Conservation (phyloP, 441 rosid genomes). For the Mallotus japonicus region DNA sequence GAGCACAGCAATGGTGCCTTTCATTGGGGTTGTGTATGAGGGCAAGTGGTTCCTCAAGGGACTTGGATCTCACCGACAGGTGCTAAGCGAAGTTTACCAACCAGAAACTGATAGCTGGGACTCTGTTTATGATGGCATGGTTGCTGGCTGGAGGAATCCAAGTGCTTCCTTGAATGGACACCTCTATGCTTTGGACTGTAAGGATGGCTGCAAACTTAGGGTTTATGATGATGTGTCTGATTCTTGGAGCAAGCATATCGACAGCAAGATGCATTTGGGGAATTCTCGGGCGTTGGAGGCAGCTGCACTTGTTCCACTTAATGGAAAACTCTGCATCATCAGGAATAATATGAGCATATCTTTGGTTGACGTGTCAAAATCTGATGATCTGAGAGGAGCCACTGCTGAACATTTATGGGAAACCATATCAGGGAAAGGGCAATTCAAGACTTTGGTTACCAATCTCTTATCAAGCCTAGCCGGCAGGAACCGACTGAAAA, state of each 20-base stretch:
- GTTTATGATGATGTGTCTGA: slow-evolving; percentile 65
- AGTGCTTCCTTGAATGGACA: slow-evolving; percentile 70
- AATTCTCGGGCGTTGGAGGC: slow-evolving; percentile 78
- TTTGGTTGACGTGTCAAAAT: slow-evolving; percentile 69
- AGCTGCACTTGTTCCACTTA: slow-evolving; percentile 80
- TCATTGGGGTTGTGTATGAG: slow-evolving; percentile 82
- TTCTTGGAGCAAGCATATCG: slow-evolving; percentile 84
- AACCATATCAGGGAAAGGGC: slow-evolving; percentile 75
- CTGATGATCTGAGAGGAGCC: slow-evolving; percentile 51
- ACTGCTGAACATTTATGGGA: slow-evolving; percentile 76
- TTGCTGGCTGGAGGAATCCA: slow-evolving; percentile 88
- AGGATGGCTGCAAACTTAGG: slow-evolving; percentile 84
- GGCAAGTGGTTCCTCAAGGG: slow-evolving; percentile 95
- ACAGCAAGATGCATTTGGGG: slow-evolving; percentile 87
- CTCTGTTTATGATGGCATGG: slow-evolving; percentile 76
- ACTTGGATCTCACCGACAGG: slow-evolving; percentile 79
- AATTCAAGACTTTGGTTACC: slow-evolving; percentile 64
- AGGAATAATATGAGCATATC: slow-evolving; percentile 93
- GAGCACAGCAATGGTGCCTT: slow-evolving; percentile 98
- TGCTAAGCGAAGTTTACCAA: slow-evolving; percentile 78
- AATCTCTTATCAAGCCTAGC: slow-evolving; percentile 85
- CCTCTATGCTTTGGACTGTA: slow-evolving; percentile 84
- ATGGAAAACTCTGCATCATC: slow-evolving; percentile 80
- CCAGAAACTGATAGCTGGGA: slow-evolving; percentile 74
- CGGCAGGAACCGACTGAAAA: slow-evolving; percentile 70